Conservation (phyloP, 345 rosid species). For the Hibiscus mutabilis region DNA sequence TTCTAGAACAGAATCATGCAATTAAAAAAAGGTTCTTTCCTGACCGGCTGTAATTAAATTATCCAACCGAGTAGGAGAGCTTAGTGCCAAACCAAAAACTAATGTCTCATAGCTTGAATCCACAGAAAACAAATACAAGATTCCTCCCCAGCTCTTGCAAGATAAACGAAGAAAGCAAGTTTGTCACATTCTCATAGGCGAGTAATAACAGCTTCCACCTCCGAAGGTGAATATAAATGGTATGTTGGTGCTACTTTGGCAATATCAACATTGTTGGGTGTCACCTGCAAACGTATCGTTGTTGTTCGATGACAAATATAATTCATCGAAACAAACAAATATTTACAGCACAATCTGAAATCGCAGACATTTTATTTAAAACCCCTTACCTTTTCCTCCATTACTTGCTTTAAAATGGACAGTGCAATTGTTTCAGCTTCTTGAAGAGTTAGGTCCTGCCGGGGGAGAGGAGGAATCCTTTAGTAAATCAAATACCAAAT, state of each 20-base stretch:
- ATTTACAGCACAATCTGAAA: not conserved
- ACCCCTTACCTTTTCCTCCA: slow-evolving; percentile 83
- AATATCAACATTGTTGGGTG: slow-evolving; percentile 90
- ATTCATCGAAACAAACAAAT: not conserved
- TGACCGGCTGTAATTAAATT: not conserved
- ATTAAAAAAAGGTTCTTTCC: not conserved
- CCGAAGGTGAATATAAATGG: slow-evolving; percentile 85
- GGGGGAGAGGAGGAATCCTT: not conserved
- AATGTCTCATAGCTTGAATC: slow-evolving; percentile 8
- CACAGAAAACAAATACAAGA: slow-evolving; percentile 14
- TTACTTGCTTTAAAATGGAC: slow-evolving; percentile 91
- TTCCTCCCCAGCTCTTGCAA: slow-evolving; percentile 2
- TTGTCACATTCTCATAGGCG: slow-evolving; percentile 45
- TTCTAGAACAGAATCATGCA: not conserved
- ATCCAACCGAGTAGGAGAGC: not conserved
- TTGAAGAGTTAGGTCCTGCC: slow-evolving; percentile 68
- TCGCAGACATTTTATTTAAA: not conserved
- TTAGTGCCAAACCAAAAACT: slow-evolving; percentile 6
- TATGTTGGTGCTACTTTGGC: slow-evolving; percentile 81
- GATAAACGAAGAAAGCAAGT: not conserved
- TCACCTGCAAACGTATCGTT: slow-evolving; percentile 45
- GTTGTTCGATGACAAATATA: not conserved
- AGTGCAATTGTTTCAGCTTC: slow-evolving; percentile 95
- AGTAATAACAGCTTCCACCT: slow-evolving; percentile 83
- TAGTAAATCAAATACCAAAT: not conserved